Evolutionary conservation across 192 early-diverging fungal species (phyloP).

Genomic region (Mortierella antarctica): DNA sequence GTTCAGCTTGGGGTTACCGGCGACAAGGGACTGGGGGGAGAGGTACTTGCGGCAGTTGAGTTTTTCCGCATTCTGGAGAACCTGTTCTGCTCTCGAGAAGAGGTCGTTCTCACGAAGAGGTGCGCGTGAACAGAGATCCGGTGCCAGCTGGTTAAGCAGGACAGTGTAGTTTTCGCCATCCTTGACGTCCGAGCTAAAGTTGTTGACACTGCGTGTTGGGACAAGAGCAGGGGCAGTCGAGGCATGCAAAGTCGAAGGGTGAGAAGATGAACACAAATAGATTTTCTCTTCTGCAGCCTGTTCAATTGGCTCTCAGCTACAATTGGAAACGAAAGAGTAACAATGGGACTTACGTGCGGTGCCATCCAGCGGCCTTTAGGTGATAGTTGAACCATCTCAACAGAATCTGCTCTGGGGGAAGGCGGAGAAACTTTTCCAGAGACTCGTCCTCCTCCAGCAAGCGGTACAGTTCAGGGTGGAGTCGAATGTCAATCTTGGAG

Average conservation of each 20-base stretch:
- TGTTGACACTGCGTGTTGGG: conserved; percentile 70
- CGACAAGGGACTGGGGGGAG: conserved; percentile 92
- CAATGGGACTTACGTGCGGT: conserved; percentile 62
- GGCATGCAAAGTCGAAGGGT: not conserved
- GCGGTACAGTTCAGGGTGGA: conserved; percentile 97
- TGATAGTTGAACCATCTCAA: conserved; percentile 99
- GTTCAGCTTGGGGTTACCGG: conserved; percentile 97
- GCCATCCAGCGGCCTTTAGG: conserved; percentile 91
- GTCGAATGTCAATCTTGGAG: conserved; percentile 97
- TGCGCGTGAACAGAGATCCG: conserved; percentile 79
- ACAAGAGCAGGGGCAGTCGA: not conserved
- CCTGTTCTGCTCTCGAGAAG: conserved; percentile 83
- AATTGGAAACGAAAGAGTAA: conserved; percentile 2
- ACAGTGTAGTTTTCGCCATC: conserved; percentile 97
- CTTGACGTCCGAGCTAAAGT: conserved; percentile 93
- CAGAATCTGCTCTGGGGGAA: conserved; percentile 96
- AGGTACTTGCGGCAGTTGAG: conserved; percentile 95
- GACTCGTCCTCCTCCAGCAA: conserved; percentile 93
- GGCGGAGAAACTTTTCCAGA: conserved; percentile 92
- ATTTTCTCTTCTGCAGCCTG: not conserved
- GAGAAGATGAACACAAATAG: not conserved
- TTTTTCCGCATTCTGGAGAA: conserved; percentile 92
- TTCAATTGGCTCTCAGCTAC: not conserved
- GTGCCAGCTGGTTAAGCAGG: conserved; percentile 92
- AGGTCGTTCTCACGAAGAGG: conserved; percentile 86